Conservation (phyloP, 352 stramenopile genomes). For the Pythium brassicae region DNA sequence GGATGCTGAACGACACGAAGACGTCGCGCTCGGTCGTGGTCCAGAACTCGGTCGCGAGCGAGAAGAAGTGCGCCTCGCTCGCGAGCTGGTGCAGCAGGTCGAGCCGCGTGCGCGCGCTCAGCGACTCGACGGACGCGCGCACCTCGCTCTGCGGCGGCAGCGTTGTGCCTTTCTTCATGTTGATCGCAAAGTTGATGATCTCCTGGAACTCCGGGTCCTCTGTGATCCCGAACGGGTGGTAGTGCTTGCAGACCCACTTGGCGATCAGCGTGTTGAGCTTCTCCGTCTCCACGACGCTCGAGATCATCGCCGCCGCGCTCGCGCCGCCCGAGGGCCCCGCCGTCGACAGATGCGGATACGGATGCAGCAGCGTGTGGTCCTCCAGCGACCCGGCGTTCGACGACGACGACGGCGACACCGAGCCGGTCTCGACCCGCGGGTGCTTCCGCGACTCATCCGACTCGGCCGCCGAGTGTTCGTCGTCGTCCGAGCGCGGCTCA, state of each 20-base stretch:
- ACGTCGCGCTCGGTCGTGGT: constrained; percentile 35
- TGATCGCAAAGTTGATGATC: constrained; percentile 33
- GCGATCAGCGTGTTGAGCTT: constrained; percentile 38
- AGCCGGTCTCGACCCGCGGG: constrained; percentile 1
- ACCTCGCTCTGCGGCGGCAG: constrained; percentile 33
- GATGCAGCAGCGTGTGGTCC: neutral
- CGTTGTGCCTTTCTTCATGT: constrained; percentile 28
- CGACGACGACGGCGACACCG: neutral
- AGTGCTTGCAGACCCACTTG: constrained; percentile 44
- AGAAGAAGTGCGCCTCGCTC: constrained; percentile 44
- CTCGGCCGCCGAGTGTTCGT: constrained; percentile 6
- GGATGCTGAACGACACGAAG: constrained; percentile 44
- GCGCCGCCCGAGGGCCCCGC: no score
- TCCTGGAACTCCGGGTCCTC: constrained; percentile 43
- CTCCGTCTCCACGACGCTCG: constrained; percentile 34
- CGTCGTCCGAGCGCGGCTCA: constrained; percentile 1
- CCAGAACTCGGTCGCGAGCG: constrained; percentile 42
- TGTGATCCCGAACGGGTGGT: constrained; percentile 38
- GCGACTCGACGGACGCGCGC: constrained; percentile 34
- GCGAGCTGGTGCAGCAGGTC: constrained; percentile 38
- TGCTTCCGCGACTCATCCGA: constrained; percentile 12
- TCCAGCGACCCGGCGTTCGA: neutral
- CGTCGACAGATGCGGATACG: no score
- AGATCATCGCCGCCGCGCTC: constrained; percentile 12
- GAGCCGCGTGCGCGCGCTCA: constrained; percentile 36